These are phyloP conservation scores for Cichorium intybus DNA, from an alignment of 140 eudicot genomes.

Conservation along the genomic window DNA sequence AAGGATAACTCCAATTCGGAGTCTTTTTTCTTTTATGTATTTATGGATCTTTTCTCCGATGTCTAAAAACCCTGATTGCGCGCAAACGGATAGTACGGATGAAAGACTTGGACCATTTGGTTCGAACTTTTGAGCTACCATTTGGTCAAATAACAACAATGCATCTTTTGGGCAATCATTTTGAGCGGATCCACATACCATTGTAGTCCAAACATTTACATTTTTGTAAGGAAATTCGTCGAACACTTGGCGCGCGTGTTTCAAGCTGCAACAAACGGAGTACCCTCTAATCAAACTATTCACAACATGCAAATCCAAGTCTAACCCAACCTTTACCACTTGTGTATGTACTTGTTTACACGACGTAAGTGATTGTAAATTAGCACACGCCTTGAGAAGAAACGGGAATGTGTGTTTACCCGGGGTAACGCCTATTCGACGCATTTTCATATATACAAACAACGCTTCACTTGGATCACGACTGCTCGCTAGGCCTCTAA, in stretches of 20 bases:
- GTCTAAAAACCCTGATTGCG: conserved; percentile 64
- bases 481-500: conserved; percentile 64
- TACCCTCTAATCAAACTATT: conserved; percentile 60
- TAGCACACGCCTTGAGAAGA: conserved; percentile 66
- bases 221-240: conserved; percentile 52
- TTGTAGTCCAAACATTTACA: conserved; percentile 79
- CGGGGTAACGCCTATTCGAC: conserved; percentile 44
- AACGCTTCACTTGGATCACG: conserved; percentile 45
- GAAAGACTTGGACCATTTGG: conserved; percentile 67
- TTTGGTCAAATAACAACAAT: conserved; percentile 44
- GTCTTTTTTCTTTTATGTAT: conserved; percentile 48
- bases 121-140: conserved; percentile 49
- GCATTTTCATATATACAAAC: conserved; percentile 48
- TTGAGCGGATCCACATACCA: conserved; percentile 84
- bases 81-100: conserved; percentile 86
- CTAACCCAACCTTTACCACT: conserved; percentile 57
- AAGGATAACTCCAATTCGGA: conserved; percentile 56
- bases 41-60: conserved; percentile 72
- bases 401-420: conserved; percentile 84
- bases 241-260: conserved; percentile 63
- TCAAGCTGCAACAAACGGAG: conserved; percentile 37
- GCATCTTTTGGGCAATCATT: conserved; percentile 44
- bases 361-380: conserved; percentile 19
- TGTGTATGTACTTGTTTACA: conserved; percentile 59
- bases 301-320: conserved; percentile 61